Percentiles rank a stretch among this genome's conserved stretches.
phyloP scores from a whole-genome alignment of 2,329 filamentous ascomycete genomes.

The Diaporthe ampelina region DNA sequence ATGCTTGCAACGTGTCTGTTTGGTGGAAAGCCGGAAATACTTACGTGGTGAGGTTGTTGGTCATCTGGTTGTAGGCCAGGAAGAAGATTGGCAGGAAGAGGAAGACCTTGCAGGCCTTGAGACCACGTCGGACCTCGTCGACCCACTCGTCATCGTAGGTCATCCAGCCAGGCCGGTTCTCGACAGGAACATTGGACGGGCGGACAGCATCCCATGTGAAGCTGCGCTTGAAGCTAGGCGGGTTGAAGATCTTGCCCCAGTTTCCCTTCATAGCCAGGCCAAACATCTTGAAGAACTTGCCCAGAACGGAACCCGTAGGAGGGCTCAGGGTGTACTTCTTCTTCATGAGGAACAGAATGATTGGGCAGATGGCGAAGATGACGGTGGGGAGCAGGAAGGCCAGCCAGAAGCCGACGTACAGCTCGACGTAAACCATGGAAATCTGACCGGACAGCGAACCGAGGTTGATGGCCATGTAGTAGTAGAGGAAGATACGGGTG shows the following conservation, averaged over 20 bases:
- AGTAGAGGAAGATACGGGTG: constrained; percentile 77
- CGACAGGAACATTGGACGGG: constrained; percentile 71
- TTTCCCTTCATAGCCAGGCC: constrained; percentile 62
- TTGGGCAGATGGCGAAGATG: constrained; percentile 73
- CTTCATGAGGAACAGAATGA: constrained; percentile 72
- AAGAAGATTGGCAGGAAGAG: constrained; percentile 77
- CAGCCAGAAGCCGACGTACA: constrained; percentile 82
- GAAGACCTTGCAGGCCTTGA: constrained; percentile 79
- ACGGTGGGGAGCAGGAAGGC: constrained; percentile 77
- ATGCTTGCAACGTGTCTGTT: too few relatives aligned
- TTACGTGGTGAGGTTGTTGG: constrained; percentile 67
- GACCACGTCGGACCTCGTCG: constrained; percentile 80
- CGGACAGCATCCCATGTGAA: constrained; percentile 78
- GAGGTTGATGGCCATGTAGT: constrained; percentile 77
- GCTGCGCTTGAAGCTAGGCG: constrained; percentile 59
- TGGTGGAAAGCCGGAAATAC: background rate
- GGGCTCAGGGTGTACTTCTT: constrained; percentile 70
- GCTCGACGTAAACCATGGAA: constrained; percentile 79
- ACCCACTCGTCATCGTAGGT: constrained; percentile 88
- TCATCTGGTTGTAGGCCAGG: constrained; percentile 72
- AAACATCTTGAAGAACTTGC: constrained; percentile 73
- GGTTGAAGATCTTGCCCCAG: constrained; percentile 37
- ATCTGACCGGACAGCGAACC: constrained; percentile 75
- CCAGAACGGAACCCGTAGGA: constrained; percentile 77
- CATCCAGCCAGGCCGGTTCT: constrained; percentile 78